phyloP scores from a whole-genome alignment of 2,329 filamentous ascomycete genomes.

The Trichoderma simmonsii region DNA sequence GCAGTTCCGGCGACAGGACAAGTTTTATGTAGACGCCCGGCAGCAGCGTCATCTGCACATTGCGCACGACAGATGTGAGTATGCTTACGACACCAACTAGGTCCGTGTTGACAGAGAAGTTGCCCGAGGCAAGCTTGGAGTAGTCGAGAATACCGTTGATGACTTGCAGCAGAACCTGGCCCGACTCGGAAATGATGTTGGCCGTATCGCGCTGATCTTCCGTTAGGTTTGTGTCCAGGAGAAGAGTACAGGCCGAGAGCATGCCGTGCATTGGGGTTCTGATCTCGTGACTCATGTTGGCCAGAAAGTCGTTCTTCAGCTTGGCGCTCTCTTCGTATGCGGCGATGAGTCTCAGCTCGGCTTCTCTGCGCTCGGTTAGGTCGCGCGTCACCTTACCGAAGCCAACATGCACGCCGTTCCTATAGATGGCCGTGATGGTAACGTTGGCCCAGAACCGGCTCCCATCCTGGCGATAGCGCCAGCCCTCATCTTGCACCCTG shows the following conservation, averaged over 20 bases:
- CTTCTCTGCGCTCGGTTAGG: conserved; percentile 52
- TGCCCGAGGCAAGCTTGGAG: conserved; percentile 59
- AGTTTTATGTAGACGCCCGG: conserved; percentile 46
- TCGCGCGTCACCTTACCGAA: conserved; percentile 59
- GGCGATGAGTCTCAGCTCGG: conserved; percentile 52
- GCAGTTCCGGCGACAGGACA: conserved; percentile 44
- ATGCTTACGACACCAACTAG: conserved; percentile 46
- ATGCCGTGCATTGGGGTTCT: conserved; percentile 64
- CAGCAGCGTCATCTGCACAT: conserved; percentile 45
- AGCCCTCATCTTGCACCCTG: conserved; percentile 57
- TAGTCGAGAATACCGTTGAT: conserved; percentile 68
- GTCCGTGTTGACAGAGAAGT: conserved; percentile 54
- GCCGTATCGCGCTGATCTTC: conserved; percentile 55
- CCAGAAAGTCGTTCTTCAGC: conserved; percentile 59
- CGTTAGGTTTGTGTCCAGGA: conserved; percentile 52
- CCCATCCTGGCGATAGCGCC: conserved; percentile 58
- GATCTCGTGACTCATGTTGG: conserved; percentile 64
- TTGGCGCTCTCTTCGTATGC: conserved; percentile 62
- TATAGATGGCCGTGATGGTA: conserved; percentile 55
- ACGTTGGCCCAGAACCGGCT: conserved; percentile 59
- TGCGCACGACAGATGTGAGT: conserved; percentile 48
- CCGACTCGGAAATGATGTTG: conserved; percentile 57
- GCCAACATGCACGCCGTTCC: conserved; percentile 50
- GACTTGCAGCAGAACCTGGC: conserved; percentile 55
- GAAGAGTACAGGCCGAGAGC: conserved; percentile 55